Evolutionary conservation across 176 grass and related monocot species (phyloP).

Genomic region (Zoysia japonica): DNA sequence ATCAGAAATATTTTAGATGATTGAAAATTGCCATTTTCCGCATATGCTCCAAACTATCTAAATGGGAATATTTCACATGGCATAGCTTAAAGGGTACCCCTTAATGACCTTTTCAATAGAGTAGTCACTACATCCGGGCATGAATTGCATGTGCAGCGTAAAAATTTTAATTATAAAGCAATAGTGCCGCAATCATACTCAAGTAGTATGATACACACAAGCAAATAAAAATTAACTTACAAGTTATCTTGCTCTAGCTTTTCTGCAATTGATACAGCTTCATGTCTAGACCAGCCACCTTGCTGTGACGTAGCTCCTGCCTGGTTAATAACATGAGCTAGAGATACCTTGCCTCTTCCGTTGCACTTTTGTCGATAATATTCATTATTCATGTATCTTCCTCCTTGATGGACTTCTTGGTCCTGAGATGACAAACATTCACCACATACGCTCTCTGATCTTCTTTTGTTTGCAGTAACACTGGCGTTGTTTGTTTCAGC

Average conservation of each 20-base stretch:
- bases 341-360: slow-evolving; percentile 68
- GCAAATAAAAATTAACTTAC: slow-evolving; percentile 53
- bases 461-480: slow-evolving; percentile 37
- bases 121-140: neutral
- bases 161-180: neutral
- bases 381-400: slow-evolving; percentile 33
- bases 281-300: slow-evolving; percentile 74
- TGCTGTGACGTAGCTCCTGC: slow-evolving; percentile 56
- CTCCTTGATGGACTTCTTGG: slow-evolving; percentile 37
- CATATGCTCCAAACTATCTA: slow-evolving; percentile 15
- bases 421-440: slow-evolving; percentile 41
- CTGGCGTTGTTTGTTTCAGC: slow-evolving; percentile 24
- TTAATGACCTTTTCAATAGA: neutral
- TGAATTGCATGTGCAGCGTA: neutral
- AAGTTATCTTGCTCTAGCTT: slow-evolving; percentile 93
- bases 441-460: slow-evolving; percentile 11
- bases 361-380: slow-evolving; percentile 44
- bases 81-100: neutral
- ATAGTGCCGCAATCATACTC: neutral
- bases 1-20: slow-evolving; percentile 17
- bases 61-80: neutral
- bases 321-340: slow-evolving; percentile 84
- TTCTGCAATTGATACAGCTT: slow-evolving; percentile 78
- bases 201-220: neutral
- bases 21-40: neutral